Conservation (phyloP, 495 filamentous ascomycete genomes). For the Tuber melanosporum region DNA sequence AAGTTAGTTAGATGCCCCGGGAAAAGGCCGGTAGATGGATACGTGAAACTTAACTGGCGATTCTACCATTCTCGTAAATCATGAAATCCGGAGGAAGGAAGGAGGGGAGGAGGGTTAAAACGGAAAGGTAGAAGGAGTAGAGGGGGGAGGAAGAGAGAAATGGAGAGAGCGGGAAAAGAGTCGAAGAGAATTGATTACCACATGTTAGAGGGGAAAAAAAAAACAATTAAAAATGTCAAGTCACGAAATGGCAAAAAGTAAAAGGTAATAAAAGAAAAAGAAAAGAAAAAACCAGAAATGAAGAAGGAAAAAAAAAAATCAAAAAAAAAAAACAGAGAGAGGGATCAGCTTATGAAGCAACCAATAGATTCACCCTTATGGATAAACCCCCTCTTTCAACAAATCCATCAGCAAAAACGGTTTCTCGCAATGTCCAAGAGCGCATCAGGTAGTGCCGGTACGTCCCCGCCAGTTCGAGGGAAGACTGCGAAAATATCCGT, state of each 20-base stretch:
- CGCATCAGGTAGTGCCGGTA: not conserved
- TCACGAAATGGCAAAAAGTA: constrained; percentile 4
- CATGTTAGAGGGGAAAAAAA: not conserved
- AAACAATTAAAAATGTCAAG: not conserved
- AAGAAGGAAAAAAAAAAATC: not conserved
- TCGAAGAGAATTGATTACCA: not conserved
- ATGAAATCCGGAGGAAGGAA: not conserved
- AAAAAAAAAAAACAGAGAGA: not conserved
- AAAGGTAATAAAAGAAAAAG: constrained; percentile 1
- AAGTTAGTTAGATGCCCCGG: not conserved
- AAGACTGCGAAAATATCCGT: constrained; percentile 1
- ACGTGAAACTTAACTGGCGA: not conserved
- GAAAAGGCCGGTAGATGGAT: not conserved
- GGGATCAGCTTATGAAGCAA: not conserved
- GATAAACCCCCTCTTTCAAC: constrained; percentile 4
- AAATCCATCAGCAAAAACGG: not conserved
- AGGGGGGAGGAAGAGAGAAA: not conserved
- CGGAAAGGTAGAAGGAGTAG: not conserved
- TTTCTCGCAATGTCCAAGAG: constrained; percentile 1
- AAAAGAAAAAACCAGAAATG: not conserved
- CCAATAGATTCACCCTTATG: not conserved
- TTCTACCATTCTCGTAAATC: not conserved
- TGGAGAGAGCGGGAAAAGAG: not conserved
- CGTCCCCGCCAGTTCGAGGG: constrained; percentile 1
- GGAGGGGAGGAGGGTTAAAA: not conserved